Evolutionary conservation across 2,329 filamentous ascomycete genomes (phyloP), one percentile per base, ranked within the genome.

Genomic region (Amesomyces nigricolor): DNA sequence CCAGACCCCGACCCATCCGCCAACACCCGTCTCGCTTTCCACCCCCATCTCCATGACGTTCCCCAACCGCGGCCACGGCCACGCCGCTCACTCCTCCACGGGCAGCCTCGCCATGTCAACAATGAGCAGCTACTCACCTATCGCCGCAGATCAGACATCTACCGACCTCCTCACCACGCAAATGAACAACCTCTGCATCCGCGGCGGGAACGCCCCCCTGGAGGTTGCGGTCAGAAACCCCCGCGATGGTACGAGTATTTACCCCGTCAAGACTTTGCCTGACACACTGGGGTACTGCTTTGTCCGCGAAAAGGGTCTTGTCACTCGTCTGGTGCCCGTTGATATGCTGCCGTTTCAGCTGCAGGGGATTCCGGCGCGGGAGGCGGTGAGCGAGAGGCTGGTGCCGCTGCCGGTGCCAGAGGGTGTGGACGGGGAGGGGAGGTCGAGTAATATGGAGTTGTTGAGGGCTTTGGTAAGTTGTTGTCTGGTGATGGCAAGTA

Each of bases 291-390:
- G 71, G 2, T 84, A 84, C 65, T 81, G 74, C 59, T 74, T 78
- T 51, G 74, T 78, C 50, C 73, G 81, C 6, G 76, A 76, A 8
- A 75, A 81, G 56, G 81, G 81, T 3, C 68, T 71, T 46, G 78
- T 74, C 56, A 82, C 81, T 5, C 72, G 76, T 3, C 73, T 85
- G 0, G 70, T 84, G 13, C 79, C 79, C 0, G 80, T 77, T 0
- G 81, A 85, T 58, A 71, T 74, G 68, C 67, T 84, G 10, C 76
- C 75, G 0, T 56, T 50, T 14, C 64, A 69, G 3, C 63, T 77
- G 35, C 61, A 67, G 5, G 73, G 75, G 44, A 68, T 83, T 4
- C 74, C 76, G 1, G 62, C 71, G 1, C 53, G 69, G 1, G 72
- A 80, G 64, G 54, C 63, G 9, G 67, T 65, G 37, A 66, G 66